Base-by-base conservation (phyloP, 192 early-diverging fungal species). In the Chytriomyces sp. region DNA sequence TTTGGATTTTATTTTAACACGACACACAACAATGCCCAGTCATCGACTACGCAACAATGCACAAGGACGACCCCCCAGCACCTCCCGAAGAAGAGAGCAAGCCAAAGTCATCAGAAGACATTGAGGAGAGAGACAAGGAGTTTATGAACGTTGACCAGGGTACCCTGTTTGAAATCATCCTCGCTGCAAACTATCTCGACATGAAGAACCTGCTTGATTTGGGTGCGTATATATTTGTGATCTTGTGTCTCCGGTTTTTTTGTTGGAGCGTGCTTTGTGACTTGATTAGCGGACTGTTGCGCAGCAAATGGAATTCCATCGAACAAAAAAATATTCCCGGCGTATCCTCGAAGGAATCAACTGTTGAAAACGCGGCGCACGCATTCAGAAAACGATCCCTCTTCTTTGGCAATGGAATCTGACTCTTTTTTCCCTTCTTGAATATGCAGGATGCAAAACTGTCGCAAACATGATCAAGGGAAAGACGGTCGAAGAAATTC, bases 141-240 rank as follows among this genome's bases (percentile, higher is more conserved):
- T 97, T 95, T 64, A 96, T 92, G 48, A 91, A 91, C 24, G 90
- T 97, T 6, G 96, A 97, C 82, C 96, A 97, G 83, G 96, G 94
- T 26, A 96, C 96, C 1, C 80, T 97, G 61, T 96, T 92, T 82
- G 96, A 97, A 71, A 84, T 97, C 48, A 94, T 97, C 64, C 79
- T 95, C 74, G 92, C 89, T 67, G 86, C 88, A 13, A 90, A 90
- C 81, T 90, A 90, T 74, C 79, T 90, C 45, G 89, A 89, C 80
- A 90, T 90, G 81, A 88, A 89, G 81, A 82, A 78, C 48, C 69
- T 90, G 45, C 75, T 90, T 20, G 89, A 90, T 72, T 79, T 90
- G 45, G 89, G 86, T 84, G n/a, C 23, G 77, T n/a, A n/a, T n/a
- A n/a, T n/a, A n/a, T n/a, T n/a, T n/a, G n/a, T n/a, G n/a, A n/a